Evolutionary conservation across 768 basidiomycete genomes (phyloP).

Genomic region (Serendipita indica): DNA sequence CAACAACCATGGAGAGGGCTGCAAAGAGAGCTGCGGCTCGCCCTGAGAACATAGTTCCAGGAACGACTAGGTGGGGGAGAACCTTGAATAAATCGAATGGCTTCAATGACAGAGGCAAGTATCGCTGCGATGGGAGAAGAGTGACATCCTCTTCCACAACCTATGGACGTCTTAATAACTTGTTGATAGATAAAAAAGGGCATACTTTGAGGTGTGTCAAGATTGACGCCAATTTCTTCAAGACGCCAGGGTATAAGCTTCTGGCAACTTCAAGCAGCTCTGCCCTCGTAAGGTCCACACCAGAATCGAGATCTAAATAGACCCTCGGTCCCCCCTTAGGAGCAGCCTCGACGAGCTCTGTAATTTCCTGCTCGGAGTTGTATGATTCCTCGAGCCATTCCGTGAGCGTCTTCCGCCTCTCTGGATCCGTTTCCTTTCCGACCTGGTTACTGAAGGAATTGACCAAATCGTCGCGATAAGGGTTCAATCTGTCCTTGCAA

Average conservation of each 20-base stretch:
- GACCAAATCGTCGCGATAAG: constrained; percentile 15
- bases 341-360: constrained; percentile 16
- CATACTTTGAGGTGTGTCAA: constrained; percentile 21
- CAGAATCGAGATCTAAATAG: constrained; percentile 22
- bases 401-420: constrained; percentile 16
- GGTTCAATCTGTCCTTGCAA: constrained; percentile 14
- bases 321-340: constrained; percentile 15
- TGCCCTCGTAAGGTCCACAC: constrained; percentile 19
- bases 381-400: constrained; percentile 22
- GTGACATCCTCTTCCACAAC: constrained; percentile 18
- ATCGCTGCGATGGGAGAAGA: constrained; percentile 18
- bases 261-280: constrained; percentile 22
- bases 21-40: constrained; percentile 20
- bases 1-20: constrained; percentile 18
- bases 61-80: constrained; percentile 21
- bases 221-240: constrained; percentile 19
- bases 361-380: constrained; percentile 20
- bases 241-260: constrained; percentile 18
- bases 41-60: constrained; percentile 19
- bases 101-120: constrained; percentile 18
- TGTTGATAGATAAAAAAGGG: not conserved
- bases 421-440: constrained; percentile 16
- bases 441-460: constrained; percentile 18
- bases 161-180: constrained; percentile 10
- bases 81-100: constrained; percentile 18